Base-by-base conservation (phyloP, 1,284 basidiomycete species). In the Hemileia vastatrix region DNA sequence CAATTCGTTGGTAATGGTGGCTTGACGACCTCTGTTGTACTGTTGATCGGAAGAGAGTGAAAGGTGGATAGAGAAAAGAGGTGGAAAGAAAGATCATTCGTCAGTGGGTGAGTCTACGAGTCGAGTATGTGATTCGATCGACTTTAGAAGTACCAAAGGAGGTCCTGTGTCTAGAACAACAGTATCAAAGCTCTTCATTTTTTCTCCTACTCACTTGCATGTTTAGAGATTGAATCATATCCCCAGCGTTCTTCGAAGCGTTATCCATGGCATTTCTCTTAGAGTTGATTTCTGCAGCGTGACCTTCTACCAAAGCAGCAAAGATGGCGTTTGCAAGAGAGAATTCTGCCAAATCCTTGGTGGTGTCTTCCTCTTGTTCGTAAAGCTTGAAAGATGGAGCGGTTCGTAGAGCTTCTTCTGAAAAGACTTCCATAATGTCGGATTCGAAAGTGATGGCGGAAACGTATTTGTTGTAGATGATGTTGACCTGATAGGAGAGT, bases 241-340 rank as follows among this genome's bases (percentile, higher is more conserved):
- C 73, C 57, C 80, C 82, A 64, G 94, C 95, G 79, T 98, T 98
- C 86, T 81, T 97, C 69, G 93, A 93, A 58, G 94, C 94, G 76
- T 94, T 97, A 85, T 98, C 94, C 94, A 98, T 98, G 76, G 94
- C 94, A 72, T 95, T 97, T 71, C 93, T 87, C 78, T 90, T 83
- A 64, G 73, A 86, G 73, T 86, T 87, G 77, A 87, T 88, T 79
- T 97, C 94, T 71, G 92, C 90, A 65, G 95, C 94, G 78, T 97
- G 93, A 65, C 86, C 88, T 79, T 98, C 95, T 53, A 90, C 88
- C 57, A 98, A 86, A 62, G 90, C 86, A 68, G 92, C 86, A 78
- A 86, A 97, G 80, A 97, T 84, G 71, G 92, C 90, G 79, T 97
- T 97, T 76, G 94, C 92, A 65, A 98, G 82, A 5, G 91, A 84